phyloP scores from a whole-genome alignment of 805 yeast species.

The Zygosaccharomyces kombuchaensis region DNA sequence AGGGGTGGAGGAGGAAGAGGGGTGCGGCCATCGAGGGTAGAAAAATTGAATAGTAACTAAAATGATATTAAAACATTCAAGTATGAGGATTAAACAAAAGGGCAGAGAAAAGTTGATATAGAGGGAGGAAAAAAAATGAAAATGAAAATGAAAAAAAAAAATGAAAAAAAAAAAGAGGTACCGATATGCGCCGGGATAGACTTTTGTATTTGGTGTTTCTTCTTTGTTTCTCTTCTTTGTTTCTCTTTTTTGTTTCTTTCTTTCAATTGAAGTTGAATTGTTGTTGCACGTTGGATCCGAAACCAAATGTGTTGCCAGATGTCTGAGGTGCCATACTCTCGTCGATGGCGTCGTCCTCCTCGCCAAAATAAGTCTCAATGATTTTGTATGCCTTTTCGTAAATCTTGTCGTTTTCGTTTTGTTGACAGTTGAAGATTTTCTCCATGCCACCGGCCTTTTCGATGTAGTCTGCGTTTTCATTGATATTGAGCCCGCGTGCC shows the following conservation, averaged over 20 bases:
- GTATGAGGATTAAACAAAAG: constrained; percentile 2
- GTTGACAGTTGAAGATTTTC: constrained; percentile 89
- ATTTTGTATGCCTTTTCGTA: constrained; percentile 86
- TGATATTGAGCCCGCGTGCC: constrained; percentile 58
- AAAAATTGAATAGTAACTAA: neutral
- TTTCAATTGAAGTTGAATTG: constrained; percentile 35
- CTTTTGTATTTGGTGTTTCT: neutral
- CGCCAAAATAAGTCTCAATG: constrained; percentile 86
- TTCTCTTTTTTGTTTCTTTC: too few species aligned
- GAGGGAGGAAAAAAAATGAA: neutral
- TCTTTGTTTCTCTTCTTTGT: too few species aligned
- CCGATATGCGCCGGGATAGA: neutral
- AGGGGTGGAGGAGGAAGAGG: neutral
- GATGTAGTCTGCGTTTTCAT: constrained; percentile 84
- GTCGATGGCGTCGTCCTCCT: constrained; percentile 68
- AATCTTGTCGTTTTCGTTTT: constrained; percentile 84
- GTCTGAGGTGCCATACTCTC: constrained; percentile 75
- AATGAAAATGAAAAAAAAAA: constrained; percentile 2
- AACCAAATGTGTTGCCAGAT: constrained; percentile 81
- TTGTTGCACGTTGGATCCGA: constrained; percentile 66
- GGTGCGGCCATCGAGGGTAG: neutral
- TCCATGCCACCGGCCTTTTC: constrained; percentile 99
- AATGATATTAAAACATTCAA: constrained; percentile 5
- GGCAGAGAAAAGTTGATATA: constrained; percentile 4
- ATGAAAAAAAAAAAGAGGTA: neutral